Evolutionary conservation across 2,329 filamentous ascomycete genomes (phyloP), one percentile per base, ranked within the genome.

Genomic region (Emydomyces testavorans): DNA sequence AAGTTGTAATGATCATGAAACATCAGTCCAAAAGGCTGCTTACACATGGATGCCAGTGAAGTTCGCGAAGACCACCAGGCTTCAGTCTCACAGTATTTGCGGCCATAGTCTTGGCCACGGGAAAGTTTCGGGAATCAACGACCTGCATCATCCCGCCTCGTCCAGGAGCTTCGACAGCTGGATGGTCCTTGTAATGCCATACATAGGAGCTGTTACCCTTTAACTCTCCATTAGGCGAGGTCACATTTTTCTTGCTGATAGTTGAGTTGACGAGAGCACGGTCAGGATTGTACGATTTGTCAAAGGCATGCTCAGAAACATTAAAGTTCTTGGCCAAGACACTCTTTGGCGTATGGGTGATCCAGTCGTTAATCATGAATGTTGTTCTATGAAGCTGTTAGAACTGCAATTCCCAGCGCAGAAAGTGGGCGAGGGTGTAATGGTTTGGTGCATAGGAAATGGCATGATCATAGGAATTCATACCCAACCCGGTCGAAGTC

Each of bases 281-380:
- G 55, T 76, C 75, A 1, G 72, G 68, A 0, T 68, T 57, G 0
- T 79, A 79, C 18, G 83, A 66, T 5, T 69, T 70, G 53, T 75
- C 69, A 52, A 84, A 83, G 38, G 80, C 71, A 0, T 73, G 73
- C 18, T 72, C 69, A 41, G 76, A 69, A 16, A 84, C 71, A 18
- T 78, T 78, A 53, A 84, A 83, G 66, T 83, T 84, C 65, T 82
- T 83, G 29, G 80, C 79, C 0, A 84, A 67, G 37, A 85, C 70
- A 1, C 69, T 66, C 47, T 74, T 76, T 0, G 81, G 80, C 0
- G 80, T 84, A 58, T 83, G 80, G 0, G 74, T 66, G 29, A 85
- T 70, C 80, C 80, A 84, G 65, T 85, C 80, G 53, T 80, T 79
- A 20, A 84, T 71, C 65, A 79, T 82, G 69, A 84, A 85, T 0